A percentile compares a stretch with the other conserved stretches of the same genome.
Evolutionary conservation across 2,329 filamentous ascomycete species (phyloP).

Genomic region (Neofusicoccum kwambonambiense): DNA sequence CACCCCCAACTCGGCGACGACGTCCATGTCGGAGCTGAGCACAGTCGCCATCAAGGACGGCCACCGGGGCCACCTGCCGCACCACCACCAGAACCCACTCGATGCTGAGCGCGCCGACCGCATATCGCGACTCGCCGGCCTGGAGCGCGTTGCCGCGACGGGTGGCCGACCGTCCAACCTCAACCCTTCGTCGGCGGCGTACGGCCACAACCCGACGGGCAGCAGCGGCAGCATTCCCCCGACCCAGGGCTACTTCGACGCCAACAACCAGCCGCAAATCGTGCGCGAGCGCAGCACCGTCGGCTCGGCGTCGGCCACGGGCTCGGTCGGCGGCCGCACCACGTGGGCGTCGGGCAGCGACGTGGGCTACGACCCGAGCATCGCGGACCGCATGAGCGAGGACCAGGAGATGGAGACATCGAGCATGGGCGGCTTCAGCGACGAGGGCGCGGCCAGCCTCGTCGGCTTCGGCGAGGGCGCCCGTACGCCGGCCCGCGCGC

Average conservation of each 20-base stretch:
- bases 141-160: slow-evolving; percentile 80
- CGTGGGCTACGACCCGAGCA: slow-evolving; percentile 52
- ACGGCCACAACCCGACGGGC: slow-evolving; percentile 24
- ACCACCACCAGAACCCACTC: slow-evolving; percentile 67
- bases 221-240: slow-evolving; percentile 41
- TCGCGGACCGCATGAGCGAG: slow-evolving; percentile 66
- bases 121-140: slow-evolving; percentile 89
- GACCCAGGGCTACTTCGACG: slow-evolving; percentile 72
- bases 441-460: slow-evolving; percentile 80
- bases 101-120: slow-evolving; percentile 92
- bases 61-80: slow-evolving; percentile 75
- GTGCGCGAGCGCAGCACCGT: slow-evolving; percentile 81
- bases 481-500: slow-evolving; percentile 47
- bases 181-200: slow-evolving; percentile 48
- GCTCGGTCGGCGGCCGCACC: slow-evolving; percentile 67
- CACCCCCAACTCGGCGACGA: slow-evolving; percentile 89
- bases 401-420: slow-evolving; percentile 60
- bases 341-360: slow-evolving; percentile 67
- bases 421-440: slow-evolving; percentile 76
- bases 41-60: slow-evolving; percentile 97
- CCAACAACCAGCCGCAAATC: slow-evolving; percentile 64
- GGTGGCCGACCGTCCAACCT: slow-evolving; percentile 50
- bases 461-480: slow-evolving; percentile 94
- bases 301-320: slow-evolving; percentile 84
- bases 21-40: slow-evolving; percentile 85